Percentiles rank a stretch among this genome's conserved stretches.
These are phyloP conservation scores for Suillus brevipes DNA, from an alignment of 768 basidiomycete genomes.

Conservation along the genomic window DNA sequence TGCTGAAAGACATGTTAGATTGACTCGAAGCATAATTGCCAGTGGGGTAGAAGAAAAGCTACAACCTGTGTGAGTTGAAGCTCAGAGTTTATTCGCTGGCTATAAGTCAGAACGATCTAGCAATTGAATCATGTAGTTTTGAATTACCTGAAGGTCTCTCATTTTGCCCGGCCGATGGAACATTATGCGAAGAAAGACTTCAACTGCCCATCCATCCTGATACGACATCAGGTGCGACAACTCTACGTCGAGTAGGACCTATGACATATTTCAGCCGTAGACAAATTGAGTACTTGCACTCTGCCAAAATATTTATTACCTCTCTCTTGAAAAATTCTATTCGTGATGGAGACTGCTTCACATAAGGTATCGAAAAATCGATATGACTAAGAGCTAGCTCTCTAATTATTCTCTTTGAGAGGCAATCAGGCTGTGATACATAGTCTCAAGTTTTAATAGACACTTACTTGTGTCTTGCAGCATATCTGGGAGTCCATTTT, in stretches of 20 bases:
- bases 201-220: neutral
- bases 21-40: neutral
- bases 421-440: neutral
- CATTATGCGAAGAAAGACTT: neutral
- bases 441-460: neutral
- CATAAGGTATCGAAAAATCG: constrained; percentile 1
- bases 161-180: neutral
- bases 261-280: neutral
- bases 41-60: neutral
- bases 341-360: neutral
- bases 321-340: constrained; percentile 1
- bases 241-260: neutral
- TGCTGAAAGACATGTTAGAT: neutral
- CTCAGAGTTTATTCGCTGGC: neutral
- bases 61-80: neutral
- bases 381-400: constrained; percentile 1
- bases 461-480: neutral
- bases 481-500: neutral
- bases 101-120: neutral
- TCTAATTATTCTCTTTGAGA: neutral
- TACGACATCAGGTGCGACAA: neutral
- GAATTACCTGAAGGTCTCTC: neutral
- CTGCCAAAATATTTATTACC: neutral
- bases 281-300: neutral
- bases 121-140: neutral